Evolutionary conservation across 2,329 filamentous ascomycete species (phyloP).

Genomic region (Exutisphaerella laricina): DNA sequence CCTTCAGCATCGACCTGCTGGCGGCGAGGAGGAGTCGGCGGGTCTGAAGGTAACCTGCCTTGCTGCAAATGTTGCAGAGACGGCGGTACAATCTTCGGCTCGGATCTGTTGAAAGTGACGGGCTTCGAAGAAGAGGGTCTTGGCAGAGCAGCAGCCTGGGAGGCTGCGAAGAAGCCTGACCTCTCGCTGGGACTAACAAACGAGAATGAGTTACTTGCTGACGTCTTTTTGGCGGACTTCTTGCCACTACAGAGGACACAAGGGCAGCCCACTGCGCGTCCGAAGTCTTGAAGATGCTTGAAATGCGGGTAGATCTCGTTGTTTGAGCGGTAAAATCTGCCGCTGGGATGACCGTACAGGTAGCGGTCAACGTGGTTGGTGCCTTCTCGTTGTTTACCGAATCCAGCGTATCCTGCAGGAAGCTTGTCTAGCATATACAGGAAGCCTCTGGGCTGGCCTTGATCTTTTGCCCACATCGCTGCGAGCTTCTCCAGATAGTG

Average conservation of each 20-base stretch:
- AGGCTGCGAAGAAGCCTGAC: conserved; percentile 9
- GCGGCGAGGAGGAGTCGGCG: conserved; percentile 8
- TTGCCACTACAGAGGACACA: conserved; percentile 45
- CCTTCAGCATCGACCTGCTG: conserved; percentile 47
- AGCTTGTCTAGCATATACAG: conserved; percentile 49
- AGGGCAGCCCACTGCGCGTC: conserved; percentile 39
- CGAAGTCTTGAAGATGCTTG: conserved; percentile 48
- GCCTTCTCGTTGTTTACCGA: conserved; percentile 37
- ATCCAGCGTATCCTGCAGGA: conserved; percentile 51
- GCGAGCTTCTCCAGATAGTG: conserved; percentile 26
- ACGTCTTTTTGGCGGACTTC: conserved; percentile 6
- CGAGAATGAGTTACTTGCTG: conserved; percentile 8
- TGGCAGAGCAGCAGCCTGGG: too few species aligned
- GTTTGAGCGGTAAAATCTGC: conserved; percentile 48
- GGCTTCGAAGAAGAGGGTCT: background rate
- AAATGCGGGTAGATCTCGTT: conserved; percentile 55
- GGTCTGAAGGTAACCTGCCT: conserved; percentile 11
- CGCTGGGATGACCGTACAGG: conserved; percentile 52
- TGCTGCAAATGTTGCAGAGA: conserved; percentile 9
- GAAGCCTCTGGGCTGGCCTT: conserved; percentile 9
- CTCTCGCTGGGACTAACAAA: conserved; percentile 16
- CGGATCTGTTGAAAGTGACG: background rate
- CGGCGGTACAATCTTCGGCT: conserved; percentile 4
- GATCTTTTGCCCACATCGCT: conserved; percentile 26
- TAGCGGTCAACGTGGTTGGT: conserved; percentile 47